Evolutionary conservation across 2,329 filamentous ascomycete genomes (phyloP), one percentile per base, ranked within the genome.

Genomic region (Aspergillus sp.): DNA sequence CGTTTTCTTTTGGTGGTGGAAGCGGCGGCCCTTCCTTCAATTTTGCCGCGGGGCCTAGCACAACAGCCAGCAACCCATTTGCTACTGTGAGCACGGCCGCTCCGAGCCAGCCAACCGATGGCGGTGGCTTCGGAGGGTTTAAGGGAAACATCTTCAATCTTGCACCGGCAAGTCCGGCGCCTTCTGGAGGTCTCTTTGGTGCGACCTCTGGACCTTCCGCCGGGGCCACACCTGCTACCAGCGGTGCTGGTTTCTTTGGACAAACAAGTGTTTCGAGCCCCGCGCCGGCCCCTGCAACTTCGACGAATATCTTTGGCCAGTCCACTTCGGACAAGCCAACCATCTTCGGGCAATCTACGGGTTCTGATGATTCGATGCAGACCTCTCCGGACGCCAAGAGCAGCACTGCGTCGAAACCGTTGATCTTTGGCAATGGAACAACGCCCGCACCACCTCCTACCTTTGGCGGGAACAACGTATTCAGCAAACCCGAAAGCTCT

Each of bases 11-110:
- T 49, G 65, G 64, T 32, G 57, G 58, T 45, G 57, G 53, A 38
- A 50, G 51, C 32, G 53, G 53, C 37, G 53, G 54, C n/a, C 57
- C 65, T 7, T 58, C 58, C 6, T 69, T 69, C 53, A 64, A 57
- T 45, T 68, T 68, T 5, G 56, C 59, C 19, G 54, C 56, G 23
- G 54, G 51, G 37, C 30, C 57, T 19, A 48, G 49, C 12, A 46
- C 61, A 12, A 46, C 52, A 15, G 15, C 56, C 2, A 64, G 53
- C 44, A 71, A 71, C 49, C 68, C 68, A 13, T 71, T 71, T 46
- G 57, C 58, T 25, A 66, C 49, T 39, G 57, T 63, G 49, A 57
- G 53, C 37, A 58, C 59, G 9, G 48, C 48, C 27, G 48, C 32
- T 27, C 43, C 54, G 32, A 53, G 38, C 22, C 61, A 62, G 44